phyloP scores from a whole-genome alignment of 805 yeast species.

The Candida bentonensis region DNA sequence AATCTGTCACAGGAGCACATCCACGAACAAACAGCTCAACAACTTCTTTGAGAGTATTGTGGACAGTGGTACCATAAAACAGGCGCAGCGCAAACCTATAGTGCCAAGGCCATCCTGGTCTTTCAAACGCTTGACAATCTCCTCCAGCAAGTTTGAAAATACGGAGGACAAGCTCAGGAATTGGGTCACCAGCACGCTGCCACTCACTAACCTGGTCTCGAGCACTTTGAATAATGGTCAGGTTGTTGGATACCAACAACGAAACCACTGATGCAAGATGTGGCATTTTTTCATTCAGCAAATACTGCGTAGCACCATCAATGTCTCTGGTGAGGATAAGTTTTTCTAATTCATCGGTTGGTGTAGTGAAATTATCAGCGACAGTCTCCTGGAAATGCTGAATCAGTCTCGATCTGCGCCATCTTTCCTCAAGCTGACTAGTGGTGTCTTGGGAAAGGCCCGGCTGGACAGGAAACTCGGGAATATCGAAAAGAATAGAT shows the following conservation, averaged over 20 bases:
- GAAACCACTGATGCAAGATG: background rate
- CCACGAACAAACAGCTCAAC: background rate
- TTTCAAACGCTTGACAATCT: background rate
- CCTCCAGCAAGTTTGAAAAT: background rate
- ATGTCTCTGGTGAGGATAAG: background rate
- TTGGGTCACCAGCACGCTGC: background rate
- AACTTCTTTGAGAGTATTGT: background rate
- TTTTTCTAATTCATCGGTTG: background rate
- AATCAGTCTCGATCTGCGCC: slow-evolving; percentile 1
- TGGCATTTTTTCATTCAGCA: background rate
- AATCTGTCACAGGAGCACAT: background rate
- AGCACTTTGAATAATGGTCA: background rate
- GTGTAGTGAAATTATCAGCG: background rate
- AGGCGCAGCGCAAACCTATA: background rate
- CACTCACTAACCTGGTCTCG: background rate
- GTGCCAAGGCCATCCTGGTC: slow-evolving; percentile 1
- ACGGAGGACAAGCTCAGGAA: background rate
- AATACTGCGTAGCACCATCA: background rate
- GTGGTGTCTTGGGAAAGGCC: background rate
- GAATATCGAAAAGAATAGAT: background rate
- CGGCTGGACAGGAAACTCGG: background rate
- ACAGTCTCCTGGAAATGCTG: background rate
- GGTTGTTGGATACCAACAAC: background rate
- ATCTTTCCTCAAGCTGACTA: background rate
- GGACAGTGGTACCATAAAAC: background rate